Conservation (phyloP, 2,329 filamentous ascomycete species). For the Colletotrichum eleusines region DNA sequence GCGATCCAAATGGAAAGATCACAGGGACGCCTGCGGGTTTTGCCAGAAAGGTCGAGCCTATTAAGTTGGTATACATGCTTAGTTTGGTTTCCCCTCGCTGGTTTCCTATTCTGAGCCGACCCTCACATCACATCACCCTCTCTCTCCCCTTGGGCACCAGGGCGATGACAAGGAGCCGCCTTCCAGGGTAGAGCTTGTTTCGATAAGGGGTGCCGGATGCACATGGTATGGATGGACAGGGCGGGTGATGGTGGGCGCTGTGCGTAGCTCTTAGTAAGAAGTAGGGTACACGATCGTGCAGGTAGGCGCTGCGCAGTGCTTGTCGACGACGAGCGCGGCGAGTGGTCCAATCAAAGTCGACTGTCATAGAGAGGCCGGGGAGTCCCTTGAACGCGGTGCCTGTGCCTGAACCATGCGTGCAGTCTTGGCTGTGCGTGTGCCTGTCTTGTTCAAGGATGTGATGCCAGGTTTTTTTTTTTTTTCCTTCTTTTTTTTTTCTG, state of each 20-base stretch:
- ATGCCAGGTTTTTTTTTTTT: not conserved
- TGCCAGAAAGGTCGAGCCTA: slow-evolving; percentile 29
- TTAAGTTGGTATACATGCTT: slow-evolving; percentile 40
- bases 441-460: not conserved
- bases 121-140: not conserved
- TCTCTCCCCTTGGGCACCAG: slow-evolving; percentile 15
- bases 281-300: not conserved
- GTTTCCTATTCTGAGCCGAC: not conserved
- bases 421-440: slow-evolving; percentile 5
- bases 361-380: not conserved
- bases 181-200: slow-evolving; percentile 40
- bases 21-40: slow-evolving; percentile 32
- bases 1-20: slow-evolving; percentile 38
- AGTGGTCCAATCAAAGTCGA: not conserved
- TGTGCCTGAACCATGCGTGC: slow-evolving; percentile 11
- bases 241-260: not conserved
- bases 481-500: not conserved
- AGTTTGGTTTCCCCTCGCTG: not conserved
- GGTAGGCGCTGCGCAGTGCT: slow-evolving; percentile 1
- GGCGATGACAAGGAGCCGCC: slow-evolving; percentile 28
- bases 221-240: not conserved
- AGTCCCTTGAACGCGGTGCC: slow-evolving; percentile 6
- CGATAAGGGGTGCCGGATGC: slow-evolving; percentile 23
- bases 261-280: not conserved
- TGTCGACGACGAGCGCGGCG: not conserved